These are phyloP conservation scores for Pinus taeda DNA, from an alignment of 75 land plant species.

Conservation along the genomic window DNA sequence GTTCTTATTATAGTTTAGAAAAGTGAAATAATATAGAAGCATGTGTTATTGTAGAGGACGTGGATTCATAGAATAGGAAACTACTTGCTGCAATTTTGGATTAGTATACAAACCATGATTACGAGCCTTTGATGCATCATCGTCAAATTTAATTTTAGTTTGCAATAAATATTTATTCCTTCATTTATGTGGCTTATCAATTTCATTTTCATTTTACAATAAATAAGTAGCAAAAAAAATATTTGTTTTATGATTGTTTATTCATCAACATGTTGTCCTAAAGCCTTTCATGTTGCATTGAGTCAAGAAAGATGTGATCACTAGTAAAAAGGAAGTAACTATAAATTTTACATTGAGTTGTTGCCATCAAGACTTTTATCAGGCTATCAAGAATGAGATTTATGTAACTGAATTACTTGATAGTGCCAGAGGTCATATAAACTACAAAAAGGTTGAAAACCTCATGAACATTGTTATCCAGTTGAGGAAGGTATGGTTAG, in stretches of 20 bases:
- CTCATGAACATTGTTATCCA: slow-evolving; percentile 99
- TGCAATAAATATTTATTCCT: neutral
- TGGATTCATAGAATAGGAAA: neutral
- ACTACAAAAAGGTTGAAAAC: slow-evolving; percentile 85
- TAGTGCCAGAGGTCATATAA: slow-evolving; percentile 60
- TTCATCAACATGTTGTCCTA: slow-evolving; percentile 84
- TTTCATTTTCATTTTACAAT: neutral
- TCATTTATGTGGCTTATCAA: neutral
- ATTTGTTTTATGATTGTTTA: neutral
- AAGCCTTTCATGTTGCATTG: slow-evolving; percentile 98
- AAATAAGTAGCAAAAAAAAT: neutral
- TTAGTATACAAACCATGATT: neutral
- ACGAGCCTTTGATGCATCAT: neutral
- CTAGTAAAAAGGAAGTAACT: slow-evolving; percentile 85
- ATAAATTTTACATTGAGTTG: slow-evolving; percentile 91
- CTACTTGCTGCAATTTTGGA: neutral
- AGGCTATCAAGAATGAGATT: slow-evolving; percentile 97
- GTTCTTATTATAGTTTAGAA: neutral
- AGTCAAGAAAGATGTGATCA: slow-evolving; percentile 93
- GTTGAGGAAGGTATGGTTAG: slow-evolving; percentile 72
- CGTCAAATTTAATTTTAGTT: neutral
- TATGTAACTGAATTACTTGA: slow-evolving; percentile 91
- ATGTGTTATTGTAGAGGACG: neutral
- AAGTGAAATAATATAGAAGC: neutral
- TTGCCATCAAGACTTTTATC: slow-evolving; percentile 93